These are phyloP conservation scores for Pulveroboletus sp. DNA, from an alignment of 768 basidiomycete species.

Conservation along the genomic window DNA sequence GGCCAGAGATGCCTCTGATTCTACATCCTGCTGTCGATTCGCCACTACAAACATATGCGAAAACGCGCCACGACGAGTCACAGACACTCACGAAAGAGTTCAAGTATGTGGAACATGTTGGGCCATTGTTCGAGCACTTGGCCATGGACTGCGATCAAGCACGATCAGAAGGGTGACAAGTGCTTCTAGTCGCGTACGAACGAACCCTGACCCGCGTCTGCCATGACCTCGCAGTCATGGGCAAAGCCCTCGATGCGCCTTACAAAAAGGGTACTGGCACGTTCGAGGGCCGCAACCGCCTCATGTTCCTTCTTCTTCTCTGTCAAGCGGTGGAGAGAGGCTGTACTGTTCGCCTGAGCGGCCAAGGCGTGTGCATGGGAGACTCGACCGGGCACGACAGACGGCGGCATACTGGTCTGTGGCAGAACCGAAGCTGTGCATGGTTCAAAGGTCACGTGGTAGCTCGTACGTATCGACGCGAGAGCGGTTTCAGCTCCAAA, in stretches of 20 bases:
- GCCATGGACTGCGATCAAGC: conserved; percentile 53
- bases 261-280: conserved; percentile 56
- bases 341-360: conserved; percentile 40
- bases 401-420: conserved; percentile 45
- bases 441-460: conserved; percentile 13
- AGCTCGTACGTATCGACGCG: conserved; percentile 5
- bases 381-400: conserved; percentile 35
- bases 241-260: conserved; percentile 64
- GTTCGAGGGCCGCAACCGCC: conserved; percentile 67
- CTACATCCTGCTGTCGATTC: conserved; percentile 35
- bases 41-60: conserved; percentile 38
- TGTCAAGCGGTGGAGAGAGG: conserved; percentile 49
- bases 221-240: conserved; percentile 74
- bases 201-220: conserved; percentile 66
- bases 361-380: conserved; percentile 40
- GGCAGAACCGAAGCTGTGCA: not conserved
- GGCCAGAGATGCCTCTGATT: conserved; percentile 20
- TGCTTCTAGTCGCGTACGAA: not conserved
- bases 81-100: conserved; percentile 53
- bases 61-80: not conserved
- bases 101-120: conserved; percentile 75
- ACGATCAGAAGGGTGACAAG: not conserved
- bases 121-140: conserved; percentile 79
- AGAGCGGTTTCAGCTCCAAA: not conserved
- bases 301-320: conserved; percentile 84